Conservation (phyloP, 164 flowering plant genomes). For the Euptelea pleiosperma region DNA sequence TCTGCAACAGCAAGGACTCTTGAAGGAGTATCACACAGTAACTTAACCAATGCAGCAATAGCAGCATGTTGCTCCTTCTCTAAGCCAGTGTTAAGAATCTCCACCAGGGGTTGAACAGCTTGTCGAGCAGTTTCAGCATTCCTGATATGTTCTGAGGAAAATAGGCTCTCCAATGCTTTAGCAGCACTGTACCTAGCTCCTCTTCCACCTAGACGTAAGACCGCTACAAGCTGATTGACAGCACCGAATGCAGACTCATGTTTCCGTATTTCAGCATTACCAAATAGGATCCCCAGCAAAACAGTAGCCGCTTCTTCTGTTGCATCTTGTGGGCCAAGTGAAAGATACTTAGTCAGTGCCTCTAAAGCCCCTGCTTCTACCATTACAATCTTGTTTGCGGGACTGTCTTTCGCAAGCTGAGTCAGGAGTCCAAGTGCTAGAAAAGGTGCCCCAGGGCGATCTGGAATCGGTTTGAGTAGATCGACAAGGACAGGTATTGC, state of each 20-base stretch:
- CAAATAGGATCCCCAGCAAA: slow-evolving; percentile 73
- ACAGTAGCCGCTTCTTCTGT: slow-evolving; percentile 98
- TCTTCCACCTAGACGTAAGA: slow-evolving; percentile 90
- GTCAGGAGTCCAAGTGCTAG: slow-evolving; percentile 80
- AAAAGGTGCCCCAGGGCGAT: slow-evolving; percentile 96
- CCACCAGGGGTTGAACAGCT: slow-evolving; percentile 95
- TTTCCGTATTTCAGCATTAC: slow-evolving; percentile 81
- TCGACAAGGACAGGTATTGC: slow-evolving; percentile 94
- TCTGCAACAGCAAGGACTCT: slow-evolving; percentile 88
- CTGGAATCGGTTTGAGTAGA: slow-evolving; percentile 95
- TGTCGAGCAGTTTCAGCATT: slow-evolving; percentile 85
- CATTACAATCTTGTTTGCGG: slow-evolving; percentile 81
- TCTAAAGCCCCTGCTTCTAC: slow-evolving; percentile 96
- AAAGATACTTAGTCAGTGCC: slow-evolving; percentile 87
- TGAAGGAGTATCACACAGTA: slow-evolving; percentile 77
- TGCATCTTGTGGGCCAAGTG: slow-evolving; percentile 96
- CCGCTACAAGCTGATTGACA: slow-evolving; percentile 93
- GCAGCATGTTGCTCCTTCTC: slow-evolving; percentile 76
- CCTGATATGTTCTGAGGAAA: slow-evolving; percentile 87
- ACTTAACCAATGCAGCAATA: slow-evolving; percentile 16
- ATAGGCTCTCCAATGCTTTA: slow-evolving; percentile 88
- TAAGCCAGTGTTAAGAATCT: slow-evolving; percentile 85
- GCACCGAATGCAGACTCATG: slow-evolving; percentile 93
- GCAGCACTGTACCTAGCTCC: slow-evolving; percentile 94
- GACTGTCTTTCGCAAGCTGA: slow-evolving; percentile 86